Percentiles rank a stretch among this genome's conserved stretches.
Conservation (phyloP, 2,329 filamentous ascomycete genomes). For the Aspergillus costaricaensis region DNA sequence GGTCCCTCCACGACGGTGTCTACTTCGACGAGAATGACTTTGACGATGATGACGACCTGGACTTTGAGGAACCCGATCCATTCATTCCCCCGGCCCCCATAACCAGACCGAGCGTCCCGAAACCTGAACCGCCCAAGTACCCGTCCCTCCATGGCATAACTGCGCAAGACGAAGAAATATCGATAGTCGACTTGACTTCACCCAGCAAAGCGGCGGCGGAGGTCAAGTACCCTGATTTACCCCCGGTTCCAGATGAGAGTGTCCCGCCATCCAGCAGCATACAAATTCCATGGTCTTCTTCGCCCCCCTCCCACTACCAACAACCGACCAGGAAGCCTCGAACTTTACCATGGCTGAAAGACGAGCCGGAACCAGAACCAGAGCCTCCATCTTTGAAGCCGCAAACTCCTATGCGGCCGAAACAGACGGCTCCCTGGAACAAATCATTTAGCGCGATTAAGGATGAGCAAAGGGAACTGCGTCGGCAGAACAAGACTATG, state of each 20-base stretch:
- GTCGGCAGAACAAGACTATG: constrained; percentile 59
- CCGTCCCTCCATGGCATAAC: constrained; percentile 9
- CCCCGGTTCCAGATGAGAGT: constrained; percentile 32
- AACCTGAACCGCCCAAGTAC: constrained; percentile 4
- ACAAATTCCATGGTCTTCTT: constrained; percentile 70
- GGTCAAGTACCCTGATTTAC: constrained; percentile 40
- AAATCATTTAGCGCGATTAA: constrained; percentile 73
- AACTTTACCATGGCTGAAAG: constrained; percentile 61
- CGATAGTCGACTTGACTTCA: constrained; percentile 4
- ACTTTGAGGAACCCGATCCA: constrained; percentile 44
- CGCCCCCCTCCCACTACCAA: constrained; percentile 49
- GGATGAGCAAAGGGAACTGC: constrained; percentile 72
- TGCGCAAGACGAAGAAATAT: constrained; percentile 1
- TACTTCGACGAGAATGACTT: constrained; percentile 81
- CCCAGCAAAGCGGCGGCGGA: constrained; percentile 24
- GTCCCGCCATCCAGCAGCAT: constrained; percentile 54
- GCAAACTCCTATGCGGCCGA: constrained; percentile 50
- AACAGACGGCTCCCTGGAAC: constrained; percentile 64
- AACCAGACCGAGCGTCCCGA: constrained; percentile 10
- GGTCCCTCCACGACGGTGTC: constrained; percentile 52
- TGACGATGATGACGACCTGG: constrained; percentile 77
- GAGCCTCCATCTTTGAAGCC: constrained; percentile 27
- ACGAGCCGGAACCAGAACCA: constrained; percentile 27
- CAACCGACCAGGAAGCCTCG: constrained; percentile 59
- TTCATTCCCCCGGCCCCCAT: constrained; percentile 25